Evolutionary conservation across 2,329 filamentous ascomycete genomes (phyloP).

Genomic region (Pleoardoris graminearum): DNA sequence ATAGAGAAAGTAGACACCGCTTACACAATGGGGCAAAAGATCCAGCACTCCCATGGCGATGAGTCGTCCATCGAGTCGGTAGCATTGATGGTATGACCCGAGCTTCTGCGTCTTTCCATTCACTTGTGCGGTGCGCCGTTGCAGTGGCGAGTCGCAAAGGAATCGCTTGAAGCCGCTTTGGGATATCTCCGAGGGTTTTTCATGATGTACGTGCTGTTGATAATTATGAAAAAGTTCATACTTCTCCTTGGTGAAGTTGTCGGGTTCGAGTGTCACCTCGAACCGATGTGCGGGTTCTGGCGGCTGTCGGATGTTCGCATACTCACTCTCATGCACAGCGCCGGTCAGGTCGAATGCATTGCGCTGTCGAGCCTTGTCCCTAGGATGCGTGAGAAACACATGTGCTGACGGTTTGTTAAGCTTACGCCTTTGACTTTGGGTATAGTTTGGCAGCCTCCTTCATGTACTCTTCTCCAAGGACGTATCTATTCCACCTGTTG

Average conservation of each 20-base stretch:
- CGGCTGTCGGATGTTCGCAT: slow-evolving; percentile 57
- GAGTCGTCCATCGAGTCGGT: slow-evolving; percentile 73
- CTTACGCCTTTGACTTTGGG: slow-evolving; percentile 68
- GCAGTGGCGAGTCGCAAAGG: slow-evolving; percentile 71
- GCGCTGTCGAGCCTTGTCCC: slow-evolving; percentile 63
- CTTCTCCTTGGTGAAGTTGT: slow-evolving; percentile 76
- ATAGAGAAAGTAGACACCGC: slow-evolving; percentile 83
- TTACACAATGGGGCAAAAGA: slow-evolving; percentile 74
- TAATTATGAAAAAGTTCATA: slow-evolving; percentile 73
- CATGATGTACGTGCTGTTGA: slow-evolving; percentile 72
- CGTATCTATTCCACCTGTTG: slow-evolving; percentile 74
- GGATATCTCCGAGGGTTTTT: slow-evolving; percentile 62
- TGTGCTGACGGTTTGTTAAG: slow-evolving; percentile 1
- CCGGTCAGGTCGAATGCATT: slow-evolving; percentile 69
- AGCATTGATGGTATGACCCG: slow-evolving; percentile 82
- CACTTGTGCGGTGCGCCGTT: slow-evolving; percentile 49
- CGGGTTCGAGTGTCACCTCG: slow-evolving; percentile 69
- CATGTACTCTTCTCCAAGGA: slow-evolving; percentile 69
- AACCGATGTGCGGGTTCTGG: slow-evolving; percentile 69
- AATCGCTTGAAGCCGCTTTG: slow-evolving; percentile 69
- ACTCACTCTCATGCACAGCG: slow-evolving; percentile 71
- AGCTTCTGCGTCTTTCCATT: slow-evolving; percentile 60
- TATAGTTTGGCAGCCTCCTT: slow-evolving; percentile 66
- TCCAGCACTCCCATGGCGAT: slow-evolving; percentile 79
- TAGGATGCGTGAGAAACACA: slow-evolving; percentile 24